Base-by-base conservation (phyloP, 768 basidiomycete genomes). In the Collybiopsis confluens region DNA sequence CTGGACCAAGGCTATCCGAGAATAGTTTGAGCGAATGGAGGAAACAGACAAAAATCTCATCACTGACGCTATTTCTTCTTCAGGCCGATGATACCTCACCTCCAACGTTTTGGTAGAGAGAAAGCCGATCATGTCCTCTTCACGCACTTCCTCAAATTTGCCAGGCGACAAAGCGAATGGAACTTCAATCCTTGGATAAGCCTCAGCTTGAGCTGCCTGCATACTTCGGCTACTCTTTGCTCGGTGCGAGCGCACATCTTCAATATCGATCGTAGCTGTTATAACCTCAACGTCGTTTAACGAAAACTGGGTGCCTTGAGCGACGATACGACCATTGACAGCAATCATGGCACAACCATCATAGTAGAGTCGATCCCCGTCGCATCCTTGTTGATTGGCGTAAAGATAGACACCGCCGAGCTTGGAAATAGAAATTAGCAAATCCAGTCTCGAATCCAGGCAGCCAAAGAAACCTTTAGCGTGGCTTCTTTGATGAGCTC, bases 311-410 rank as follows among this genome's bases (percentile, higher is more conserved):
- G 92, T 88, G 15, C 97, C 97, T 69, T 98, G 96, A 1, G 97
- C 94, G 18, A 98, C 76, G 53, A 98, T 80, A 26, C 79, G 79
- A 4, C 97, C 97, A 70, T 99, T 99, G 56, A 95, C 80, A 8
- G 92, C 94, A 61, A 99, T 98, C 81, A 98, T 83, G 28, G 92
- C 88, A 59, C 92, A 97, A 27, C 97, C 97, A 61, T 99, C 97
- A 65, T 98, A 99, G 75, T 98, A 99, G 0, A 98, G 77, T 27
- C 97, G 83, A 66, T 99, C 97, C 1, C 97, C 97, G 62, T 99
- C 97, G 64, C 97, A 99, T 4, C 97, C 97, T 74, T 97, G 96
- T 63, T 99, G 97, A 65, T 99, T 99, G 8, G 97, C 92, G 62
- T 99, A 99, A 6, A 99, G 80, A 70, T 99, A 99, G 49, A 98